Conservation (phyloP, 2,329 filamentous ascomycete genomes). For the Phialophora chinensis region DNA sequence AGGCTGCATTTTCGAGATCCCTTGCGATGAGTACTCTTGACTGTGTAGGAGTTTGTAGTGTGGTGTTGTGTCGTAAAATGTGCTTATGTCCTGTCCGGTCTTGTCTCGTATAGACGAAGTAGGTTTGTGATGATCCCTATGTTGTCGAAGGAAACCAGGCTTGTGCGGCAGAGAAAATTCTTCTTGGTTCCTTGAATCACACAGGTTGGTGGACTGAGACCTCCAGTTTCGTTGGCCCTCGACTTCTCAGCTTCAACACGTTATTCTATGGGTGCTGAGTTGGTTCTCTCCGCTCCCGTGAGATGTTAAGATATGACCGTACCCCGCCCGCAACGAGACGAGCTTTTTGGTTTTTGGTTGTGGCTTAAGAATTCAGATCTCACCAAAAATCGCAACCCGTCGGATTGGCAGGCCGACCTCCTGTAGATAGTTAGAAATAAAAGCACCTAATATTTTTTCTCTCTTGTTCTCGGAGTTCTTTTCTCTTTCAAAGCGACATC, state of each 20-base stretch:
- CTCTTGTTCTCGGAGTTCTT: neutral
- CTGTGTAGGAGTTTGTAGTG: neutral
- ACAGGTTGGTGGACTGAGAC: slow-evolving; percentile 4
- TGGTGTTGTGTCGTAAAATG: neutral
- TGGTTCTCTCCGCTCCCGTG: neutral
- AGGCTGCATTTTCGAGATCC: slow-evolving; percentile 23
- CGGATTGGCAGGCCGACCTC: slow-evolving; percentile 38
- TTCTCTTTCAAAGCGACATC: neutral
- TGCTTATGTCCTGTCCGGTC: slow-evolving; percentile 1
- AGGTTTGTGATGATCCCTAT: neutral
- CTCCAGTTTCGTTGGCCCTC: neutral
- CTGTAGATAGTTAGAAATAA: slow-evolving; percentile 37
- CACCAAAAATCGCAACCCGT: slow-evolving; percentile 11
- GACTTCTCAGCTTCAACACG: neutral
- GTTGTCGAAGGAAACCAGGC: slow-evolving; percentile 3
- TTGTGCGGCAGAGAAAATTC: slow-evolving; percentile 16
- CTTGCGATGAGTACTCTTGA: neutral
- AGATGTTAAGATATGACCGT: neutral
- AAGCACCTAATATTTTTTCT: neutral
- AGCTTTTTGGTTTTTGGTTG: neutral
- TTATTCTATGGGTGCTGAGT: neutral
- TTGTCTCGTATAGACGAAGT: slow-evolving; percentile 1
- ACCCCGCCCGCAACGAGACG: neutral
- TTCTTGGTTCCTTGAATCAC: slow-evolving; percentile 14
- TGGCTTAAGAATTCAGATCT: neutral